phyloP scores from a whole-genome alignment of 768 basidiomycete genomes.

The Lentinula sp. region DNA sequence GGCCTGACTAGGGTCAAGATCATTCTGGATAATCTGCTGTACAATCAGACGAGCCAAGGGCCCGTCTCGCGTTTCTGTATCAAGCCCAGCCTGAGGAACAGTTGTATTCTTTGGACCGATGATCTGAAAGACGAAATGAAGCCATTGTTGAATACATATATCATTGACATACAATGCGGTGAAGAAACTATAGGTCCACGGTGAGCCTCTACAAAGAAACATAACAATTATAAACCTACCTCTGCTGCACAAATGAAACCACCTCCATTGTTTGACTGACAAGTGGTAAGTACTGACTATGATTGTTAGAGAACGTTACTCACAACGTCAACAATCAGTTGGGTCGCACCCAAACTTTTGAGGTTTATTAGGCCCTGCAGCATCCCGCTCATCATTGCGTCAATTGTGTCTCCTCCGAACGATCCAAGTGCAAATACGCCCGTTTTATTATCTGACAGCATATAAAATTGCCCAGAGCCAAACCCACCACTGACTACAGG shows the following conservation, averaged over 20 bases:
- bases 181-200: constrained; percentile 24
- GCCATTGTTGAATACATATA: neutral
- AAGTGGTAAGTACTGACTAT: neutral
- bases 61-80: constrained; percentile 27
- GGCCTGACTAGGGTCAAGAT: constrained; percentile 21
- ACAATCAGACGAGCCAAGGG: constrained; percentile 30
- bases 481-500: constrained; percentile 36
- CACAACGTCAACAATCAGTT: constrained; percentile 55
- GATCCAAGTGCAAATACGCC: constrained; percentile 55
- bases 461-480: constrained; percentile 48
- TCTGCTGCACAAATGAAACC: constrained; percentile 58
- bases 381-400: constrained; percentile 31
- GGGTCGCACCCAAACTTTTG: constrained; percentile 40
- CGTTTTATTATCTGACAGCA: constrained; percentile 45
- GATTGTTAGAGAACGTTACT: constrained; percentile 12
- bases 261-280: constrained; percentile 44
- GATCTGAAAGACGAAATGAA: constrained; percentile 8
- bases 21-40: constrained; percentile 16
- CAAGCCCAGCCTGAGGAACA: constrained; percentile 29
- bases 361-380: constrained; percentile 40
- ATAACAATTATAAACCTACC: constrained; percentile 24
- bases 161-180: constrained; percentile 22
- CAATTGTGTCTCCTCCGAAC: constrained; percentile 42
- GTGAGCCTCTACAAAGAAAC: neutral
- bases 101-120: constrained; percentile 27